Evolutionary conservation across 139 green algal genomes (phyloP), one percentile per base, ranked within the genome.

Genomic region (Micractinium sp.): DNA sequence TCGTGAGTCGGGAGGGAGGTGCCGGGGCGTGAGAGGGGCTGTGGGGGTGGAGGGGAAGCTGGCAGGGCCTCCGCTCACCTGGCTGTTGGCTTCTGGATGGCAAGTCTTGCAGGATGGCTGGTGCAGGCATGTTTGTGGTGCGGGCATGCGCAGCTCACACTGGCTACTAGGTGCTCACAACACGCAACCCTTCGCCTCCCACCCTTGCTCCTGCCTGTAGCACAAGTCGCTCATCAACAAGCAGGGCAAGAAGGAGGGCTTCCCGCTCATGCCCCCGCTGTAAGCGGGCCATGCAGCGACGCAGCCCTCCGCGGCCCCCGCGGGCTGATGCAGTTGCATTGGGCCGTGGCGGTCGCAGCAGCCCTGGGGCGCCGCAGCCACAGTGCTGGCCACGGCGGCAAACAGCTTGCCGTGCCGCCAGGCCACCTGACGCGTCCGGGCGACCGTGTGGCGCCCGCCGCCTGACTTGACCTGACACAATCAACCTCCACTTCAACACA

Each of bases 221-320:
- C 86, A 99, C 96, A 99, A 99, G 93, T 97, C 93, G 22, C 94
- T 99, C 31, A 96, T 97, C 93, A 96, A 95, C 92, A 97, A 97
- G 94, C 60, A 82, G 74, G 91, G 85, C 85, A 93, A 92, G 91
- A 90, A 93, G 82, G 90, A 93, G 71, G 82, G 73, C 66, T 81
- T 90, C 73, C 85, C 86, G 5, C 85, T 60, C 85, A 74, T 89
- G 81, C 77, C 78, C 69, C 82, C 82, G 25, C 38, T 86, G 29
- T 87, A 71, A 90, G 87, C 87, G 14, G 61, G 60, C 12, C 38
- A 78, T 36, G n/a, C n/a, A 31, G 18, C 80, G 22, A 41, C 39
- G 16, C 39, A 22, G 27, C 16, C 38, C 2, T 31, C 38, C 41
- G 18, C 7, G 39, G 47, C 80, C 23, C 29, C 80, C 27, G 80